Conservation (phyloP, 495 filamentous ascomycete genomes). For the Xylaria flabelliformis region DNA sequence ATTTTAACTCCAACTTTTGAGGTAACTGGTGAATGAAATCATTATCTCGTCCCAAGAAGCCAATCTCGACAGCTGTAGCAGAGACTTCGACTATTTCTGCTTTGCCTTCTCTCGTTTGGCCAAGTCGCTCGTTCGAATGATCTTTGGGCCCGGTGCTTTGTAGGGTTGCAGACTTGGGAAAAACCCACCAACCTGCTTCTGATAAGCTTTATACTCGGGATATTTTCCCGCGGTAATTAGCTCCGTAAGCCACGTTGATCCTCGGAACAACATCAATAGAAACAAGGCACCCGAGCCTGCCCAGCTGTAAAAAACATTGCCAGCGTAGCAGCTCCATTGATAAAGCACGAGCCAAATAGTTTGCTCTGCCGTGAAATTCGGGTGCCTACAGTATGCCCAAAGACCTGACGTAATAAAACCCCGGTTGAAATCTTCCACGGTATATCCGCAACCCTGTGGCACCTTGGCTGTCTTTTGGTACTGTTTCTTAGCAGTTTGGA, state of each 20-base stretch:
- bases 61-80: neutral
- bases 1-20: neutral
- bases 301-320: conserved; percentile 77
- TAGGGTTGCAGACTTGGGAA: conserved; percentile 65
- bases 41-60: neutral
- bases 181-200: conserved; percentile 80
- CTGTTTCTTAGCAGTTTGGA: conserved; percentile 76
- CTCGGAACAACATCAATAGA: conserved; percentile 84
- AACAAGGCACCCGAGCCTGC: conserved; percentile 70
- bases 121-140: conserved; percentile 56
- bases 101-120: conserved; percentile 49
- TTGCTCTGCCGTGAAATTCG: conserved; percentile 94
- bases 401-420: conserved; percentile 88
- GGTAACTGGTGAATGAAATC: neutral
- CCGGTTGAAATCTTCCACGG: conserved; percentile 81
- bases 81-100: conserved; percentile 37
- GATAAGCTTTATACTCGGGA: conserved; percentile 85
- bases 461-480: conserved; percentile 78
- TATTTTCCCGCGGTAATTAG: conserved; percentile 81
- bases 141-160: conserved; percentile 44
- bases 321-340: conserved; percentile 80
- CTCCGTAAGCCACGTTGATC: conserved; percentile 87
- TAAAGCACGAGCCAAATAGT: conserved; percentile 88
- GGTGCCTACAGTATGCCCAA: conserved; percentile 86
- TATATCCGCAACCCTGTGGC: conserved; percentile 56